A percentile compares a stretch with the other conserved stretches of the same genome.
Conservation (phyloP, 2,329 filamentous ascomycete species). For the Cladosporium sp. region DNA sequence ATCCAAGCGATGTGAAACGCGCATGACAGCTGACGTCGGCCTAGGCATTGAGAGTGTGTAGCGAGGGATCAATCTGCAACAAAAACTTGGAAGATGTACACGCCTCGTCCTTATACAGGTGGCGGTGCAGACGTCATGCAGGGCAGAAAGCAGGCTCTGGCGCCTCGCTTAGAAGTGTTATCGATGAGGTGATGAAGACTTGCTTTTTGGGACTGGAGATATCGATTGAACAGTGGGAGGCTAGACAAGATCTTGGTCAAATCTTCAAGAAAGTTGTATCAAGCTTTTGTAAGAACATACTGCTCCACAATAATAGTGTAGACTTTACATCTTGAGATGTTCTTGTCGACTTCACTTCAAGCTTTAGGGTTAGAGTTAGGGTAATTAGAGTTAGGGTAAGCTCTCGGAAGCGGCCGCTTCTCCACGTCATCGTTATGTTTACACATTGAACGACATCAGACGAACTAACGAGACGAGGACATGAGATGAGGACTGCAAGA, state of each 20-base stretch:
- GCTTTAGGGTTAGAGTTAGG: too few species aligned
- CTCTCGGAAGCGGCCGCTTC: background rate
- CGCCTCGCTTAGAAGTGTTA: background rate
- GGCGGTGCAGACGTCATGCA: conserved; percentile 6
- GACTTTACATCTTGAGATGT: too few species aligned
- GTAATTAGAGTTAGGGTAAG: too few species aligned
- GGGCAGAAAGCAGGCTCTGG: conserved; percentile 6
- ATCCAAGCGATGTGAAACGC: background rate
- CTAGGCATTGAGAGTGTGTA: conserved; percentile 3
- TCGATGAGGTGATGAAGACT: background rate
- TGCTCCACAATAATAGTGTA: too few species aligned
- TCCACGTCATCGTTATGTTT: too few species aligned
- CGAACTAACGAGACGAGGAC: too few species aligned
- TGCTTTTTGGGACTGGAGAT: background rate
- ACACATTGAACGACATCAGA: too few species aligned
- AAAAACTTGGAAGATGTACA: conserved; percentile 13
- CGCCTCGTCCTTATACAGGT: conserved; percentile 3
- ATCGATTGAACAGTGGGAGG: background rate
- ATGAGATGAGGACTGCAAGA: too few species aligned
- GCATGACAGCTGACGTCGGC: conserved; percentile 13
- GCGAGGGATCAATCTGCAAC: background rate
- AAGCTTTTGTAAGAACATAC: too few species aligned
- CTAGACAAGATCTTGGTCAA: too few species aligned
- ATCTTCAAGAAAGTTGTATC: too few species aligned
- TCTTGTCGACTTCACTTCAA: too few species aligned